Base-by-base conservation (phyloP, 164 flowering plant genomes). In the Hamamelis virginiana region DNA sequence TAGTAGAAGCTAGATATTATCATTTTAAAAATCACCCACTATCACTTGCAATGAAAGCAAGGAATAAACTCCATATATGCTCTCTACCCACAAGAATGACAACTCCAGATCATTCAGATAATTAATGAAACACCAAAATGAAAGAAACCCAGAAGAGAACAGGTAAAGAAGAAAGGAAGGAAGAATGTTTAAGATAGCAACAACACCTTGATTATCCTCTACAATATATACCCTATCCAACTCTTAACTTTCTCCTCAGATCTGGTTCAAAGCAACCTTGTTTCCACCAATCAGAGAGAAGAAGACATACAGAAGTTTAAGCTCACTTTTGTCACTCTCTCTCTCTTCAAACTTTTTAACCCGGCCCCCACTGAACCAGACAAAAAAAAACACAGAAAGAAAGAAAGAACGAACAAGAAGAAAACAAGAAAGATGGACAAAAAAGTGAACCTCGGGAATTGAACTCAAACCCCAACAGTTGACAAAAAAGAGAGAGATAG, bases 391-490 rank as follows among this genome's bases (percentile, higher is more conserved):
- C 50, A 73, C 28, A 25, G 71, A 63, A 58, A 71, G 43, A 57
- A 33, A 33, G 53, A 63, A 19, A 33, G 19, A 19, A 52, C 44
- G 8, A 9, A 22, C 6, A 48, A 18, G 28, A 38, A 28, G 41
- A 38, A 23, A 63, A 51, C 21, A 62, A 21, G 65, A 61, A 59
- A 62, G 16, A 48, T 18, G 22, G 52, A 5, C 23, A 38, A 55
- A 56, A 71, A 53, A 44, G 45, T 26, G 47, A 14, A 59, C 82
- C 81, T 82, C 78, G 88, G 81, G 81, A 82, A 75, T 75, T 79
- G 88, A 77, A 81, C 59, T 25, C 26, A 65, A 63, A 64, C 64
- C 66, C 75, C 65, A 43, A 16, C 11, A 43, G 51, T 48, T 57
- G 69, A 23, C 27, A 6, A 16, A 14, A n/a, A 18, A 47, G 48